Conservation (phyloP, 768 basidiomycete genomes). For the Kwoniella sp. region DNA sequence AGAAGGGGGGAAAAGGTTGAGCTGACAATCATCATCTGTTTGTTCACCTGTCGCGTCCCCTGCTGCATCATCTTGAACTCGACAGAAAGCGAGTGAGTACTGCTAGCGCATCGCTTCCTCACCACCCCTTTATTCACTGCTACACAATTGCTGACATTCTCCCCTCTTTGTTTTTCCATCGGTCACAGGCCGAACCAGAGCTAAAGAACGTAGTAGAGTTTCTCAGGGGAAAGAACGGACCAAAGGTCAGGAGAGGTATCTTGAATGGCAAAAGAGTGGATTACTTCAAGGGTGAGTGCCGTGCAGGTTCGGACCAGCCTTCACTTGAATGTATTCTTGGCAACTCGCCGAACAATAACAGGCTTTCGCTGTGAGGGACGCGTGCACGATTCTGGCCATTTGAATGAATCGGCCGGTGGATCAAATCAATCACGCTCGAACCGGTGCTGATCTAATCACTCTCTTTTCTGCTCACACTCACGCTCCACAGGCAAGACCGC, state of each 20-base stretch:
- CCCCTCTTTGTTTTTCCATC: too few species aligned
- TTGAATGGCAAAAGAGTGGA: conserved; percentile 92
- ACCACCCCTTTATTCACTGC: too few species aligned
- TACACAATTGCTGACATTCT: too few species aligned
- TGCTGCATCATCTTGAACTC: too few species aligned
- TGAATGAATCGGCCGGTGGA: not conserved
- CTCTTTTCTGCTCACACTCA: not conserved
- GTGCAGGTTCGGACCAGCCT: too few species aligned
- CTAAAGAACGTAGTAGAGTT: conserved; percentile 82
- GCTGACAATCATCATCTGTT: too few species aligned
- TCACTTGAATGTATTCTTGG: not conserved
- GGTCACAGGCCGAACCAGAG: conserved; percentile 74
- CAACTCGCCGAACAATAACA: not conserved
- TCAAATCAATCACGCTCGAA: too few species aligned
- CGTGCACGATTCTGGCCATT: too few species aligned
- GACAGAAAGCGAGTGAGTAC: conserved; percentile 44
- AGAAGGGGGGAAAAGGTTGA: too few species aligned
- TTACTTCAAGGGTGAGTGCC: conserved; percentile 88
- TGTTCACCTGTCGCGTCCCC: too few species aligned
- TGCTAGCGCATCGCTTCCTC: too few species aligned
- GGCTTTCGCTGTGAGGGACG: too few species aligned
- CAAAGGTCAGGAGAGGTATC: conserved; percentile 86
- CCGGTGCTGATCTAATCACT: not conserved
- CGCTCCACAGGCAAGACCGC: conserved; percentile 77
- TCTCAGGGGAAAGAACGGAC: conserved; percentile 79